phyloP scores from a whole-genome alignment of 1,284 basidiomycete species.

The Marasmius oreades region DNA sequence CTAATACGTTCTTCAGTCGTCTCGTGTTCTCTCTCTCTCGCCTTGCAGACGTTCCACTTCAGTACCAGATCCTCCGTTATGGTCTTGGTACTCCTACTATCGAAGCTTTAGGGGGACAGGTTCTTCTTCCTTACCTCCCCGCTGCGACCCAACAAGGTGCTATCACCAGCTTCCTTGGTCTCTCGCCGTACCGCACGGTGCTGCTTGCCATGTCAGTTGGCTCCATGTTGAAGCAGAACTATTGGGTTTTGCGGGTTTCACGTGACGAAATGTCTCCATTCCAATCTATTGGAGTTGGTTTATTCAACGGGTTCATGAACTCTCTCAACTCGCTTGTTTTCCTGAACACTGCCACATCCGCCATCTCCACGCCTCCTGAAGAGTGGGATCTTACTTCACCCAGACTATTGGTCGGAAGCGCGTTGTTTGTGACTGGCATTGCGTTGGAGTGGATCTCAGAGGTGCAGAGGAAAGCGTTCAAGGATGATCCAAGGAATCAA shows the following conservation, averaged over 20 bases:
- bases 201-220: slow-evolving; percentile 7
- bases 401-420: slow-evolving; percentile 5
- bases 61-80: slow-evolving; percentile 7
- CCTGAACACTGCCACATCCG: slow-evolving; percentile 5
- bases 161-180: slow-evolving; percentile 2
- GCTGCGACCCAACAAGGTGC: background rate
- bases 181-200: slow-evolving; percentile 8
- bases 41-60: slow-evolving; percentile 5
- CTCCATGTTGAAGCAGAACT: slow-evolving; percentile 6
- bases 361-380: background rate
- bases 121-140: background rate
- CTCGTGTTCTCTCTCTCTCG: background rate
- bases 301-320: background rate
- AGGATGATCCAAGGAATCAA: slow-evolving; percentile 19
- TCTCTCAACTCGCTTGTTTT: slow-evolving; percentile 4
- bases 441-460: slow-evolving; percentile 18
- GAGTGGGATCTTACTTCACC: background rate
- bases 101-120: background rate
- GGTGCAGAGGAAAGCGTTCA: slow-evolving; percentile 19
- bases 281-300: background rate
- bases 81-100: slow-evolving; percentile 3
- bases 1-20: background rate
- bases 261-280: background rate
- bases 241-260: slow-evolving; percentile 1
- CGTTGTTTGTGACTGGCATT: slow-evolving; percentile 17